Conservation (phyloP, 805 yeast genomes). For the Kregervanrija pseudodelftensis region DNA sequence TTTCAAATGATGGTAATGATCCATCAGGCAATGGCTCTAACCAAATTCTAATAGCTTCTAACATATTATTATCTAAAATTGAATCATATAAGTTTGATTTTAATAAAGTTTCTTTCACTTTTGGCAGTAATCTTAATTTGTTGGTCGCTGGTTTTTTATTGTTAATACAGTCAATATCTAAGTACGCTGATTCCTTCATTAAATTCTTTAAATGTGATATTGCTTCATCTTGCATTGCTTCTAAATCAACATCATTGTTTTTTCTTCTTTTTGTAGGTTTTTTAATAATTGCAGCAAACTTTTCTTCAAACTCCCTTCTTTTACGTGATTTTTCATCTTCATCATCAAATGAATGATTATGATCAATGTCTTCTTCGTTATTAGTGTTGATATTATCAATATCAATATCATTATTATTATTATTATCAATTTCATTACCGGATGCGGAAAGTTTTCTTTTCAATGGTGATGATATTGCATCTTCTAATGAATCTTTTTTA, state of each 20-base stretch:
- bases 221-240: conserved; percentile 89
- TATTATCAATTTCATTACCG: too few relatives aligned
- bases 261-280: conserved; percentile 45
- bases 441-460: too few relatives aligned
- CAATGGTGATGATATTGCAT: too few relatives aligned
- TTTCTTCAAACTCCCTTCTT: conserved; percentile 75
- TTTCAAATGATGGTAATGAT: conserved; percentile 94
- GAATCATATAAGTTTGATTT: conserved; percentile 86
- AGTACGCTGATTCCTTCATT: conserved; percentile 84
- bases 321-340: conserved; percentile 35
- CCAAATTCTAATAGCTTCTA: conserved; percentile 95
- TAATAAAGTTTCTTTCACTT: conserved; percentile 67
- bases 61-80: conserved; percentile 83
- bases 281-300: conserved; percentile 71
- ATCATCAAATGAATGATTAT: conserved; percentile 11
- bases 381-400: neutral
- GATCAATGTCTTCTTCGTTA: conserved; percentile 1
- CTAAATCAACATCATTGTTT: conserved; percentile 88
- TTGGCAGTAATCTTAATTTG: conserved; percentile 73
- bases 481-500: conserved; percentile 4
- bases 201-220: conserved; percentile 74
- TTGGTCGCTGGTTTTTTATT: conserved; percentile 65
- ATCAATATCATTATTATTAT: too few relatives aligned
- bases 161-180: conserved; percentile 52
- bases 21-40: conserved; percentile 97